Conservation (phyloP, 1,284 basidiomycete species). For the Cutaneotrichosporon sp. region DNA sequence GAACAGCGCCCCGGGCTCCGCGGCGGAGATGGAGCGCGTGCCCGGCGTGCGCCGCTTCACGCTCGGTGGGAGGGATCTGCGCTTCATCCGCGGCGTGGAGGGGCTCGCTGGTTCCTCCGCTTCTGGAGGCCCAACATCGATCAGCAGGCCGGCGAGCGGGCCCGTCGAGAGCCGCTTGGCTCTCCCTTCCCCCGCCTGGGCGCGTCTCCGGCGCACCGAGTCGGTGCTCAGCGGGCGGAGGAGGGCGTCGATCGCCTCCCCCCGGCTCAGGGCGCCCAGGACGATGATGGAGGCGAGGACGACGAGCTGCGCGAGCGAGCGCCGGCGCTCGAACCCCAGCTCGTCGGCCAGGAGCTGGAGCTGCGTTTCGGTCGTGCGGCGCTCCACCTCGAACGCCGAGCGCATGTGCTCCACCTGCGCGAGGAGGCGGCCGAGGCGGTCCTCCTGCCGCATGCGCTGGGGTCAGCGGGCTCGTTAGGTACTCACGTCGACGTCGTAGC, state of each 20-base stretch:
- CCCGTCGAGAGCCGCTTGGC: slow-evolving; percentile 26
- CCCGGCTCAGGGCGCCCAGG: slow-evolving; percentile 37
- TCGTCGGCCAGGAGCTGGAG: slow-evolving; percentile 43
- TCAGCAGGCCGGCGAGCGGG: slow-evolving; percentile 40
- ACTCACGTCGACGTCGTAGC: slow-evolving; percentile 4
- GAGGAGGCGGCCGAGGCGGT: slow-evolving; percentile 39
- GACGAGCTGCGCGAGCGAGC: slow-evolving; percentile 45
- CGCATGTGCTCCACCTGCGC: slow-evolving; percentile 47
- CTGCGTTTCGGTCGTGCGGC: slow-evolving; percentile 34
- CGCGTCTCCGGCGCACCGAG: slow-evolving; percentile 20
- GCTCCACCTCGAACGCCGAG: slow-evolving; percentile 37
- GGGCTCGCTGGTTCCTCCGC: slow-evolving; percentile 4
- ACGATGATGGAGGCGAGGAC: slow-evolving; percentile 42
- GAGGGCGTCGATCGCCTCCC: slow-evolving; percentile 38
- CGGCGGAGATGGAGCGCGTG: background rate
- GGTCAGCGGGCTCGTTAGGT: background rate
- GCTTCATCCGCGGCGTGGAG: background rate
- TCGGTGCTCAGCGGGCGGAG: slow-evolving; percentile 40
- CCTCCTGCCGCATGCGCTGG: slow-evolving; percentile 34
- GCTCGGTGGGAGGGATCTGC: background rate
- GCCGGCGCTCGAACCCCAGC: slow-evolving; percentile 45
- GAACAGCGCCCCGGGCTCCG: slow-evolving; percentile 1
- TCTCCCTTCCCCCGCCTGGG: background rate
- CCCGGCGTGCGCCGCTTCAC: background rate
- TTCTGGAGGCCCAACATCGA: slow-evolving; percentile 30